phyloP scores from a whole-genome alignment of 2,329 filamentous ascomycete genomes.

The Trichoderma cornu-damae region DNA sequence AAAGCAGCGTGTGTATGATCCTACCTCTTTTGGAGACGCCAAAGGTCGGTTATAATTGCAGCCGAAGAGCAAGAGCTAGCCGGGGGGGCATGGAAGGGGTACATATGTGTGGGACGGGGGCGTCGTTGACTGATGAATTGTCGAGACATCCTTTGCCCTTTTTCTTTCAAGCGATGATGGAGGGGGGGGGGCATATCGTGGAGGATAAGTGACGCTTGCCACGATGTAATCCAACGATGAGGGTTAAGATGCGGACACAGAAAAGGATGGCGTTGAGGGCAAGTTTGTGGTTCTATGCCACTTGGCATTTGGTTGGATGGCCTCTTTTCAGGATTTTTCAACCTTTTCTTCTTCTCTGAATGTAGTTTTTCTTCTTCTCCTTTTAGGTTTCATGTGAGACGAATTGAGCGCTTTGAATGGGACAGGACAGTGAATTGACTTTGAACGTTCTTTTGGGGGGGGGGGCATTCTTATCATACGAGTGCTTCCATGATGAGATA shows the following conservation, averaged over 20 bases:
- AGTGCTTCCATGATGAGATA: not conserved
- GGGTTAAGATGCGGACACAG: not conserved
- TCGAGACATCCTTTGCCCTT: too few relatives aligned
- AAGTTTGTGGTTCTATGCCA: not conserved
- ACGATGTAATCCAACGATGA: not conserved
- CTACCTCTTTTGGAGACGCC: constrained; percentile 40
- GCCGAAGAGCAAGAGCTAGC: not conserved
- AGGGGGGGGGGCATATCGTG: not conserved
- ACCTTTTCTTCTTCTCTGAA: not conserved
- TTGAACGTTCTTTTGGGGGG: not conserved
- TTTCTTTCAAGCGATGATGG: not conserved
- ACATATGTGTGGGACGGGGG: too few relatives aligned
- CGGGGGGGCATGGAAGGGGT: not conserved
- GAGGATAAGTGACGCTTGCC: not conserved
- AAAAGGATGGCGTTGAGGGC: constrained; percentile 13
- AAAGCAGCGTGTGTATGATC: constrained; percentile 57
- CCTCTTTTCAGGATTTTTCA: not conserved
- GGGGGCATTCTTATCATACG: not conserved
- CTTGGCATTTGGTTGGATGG: not conserved
- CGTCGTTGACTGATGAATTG: not conserved
- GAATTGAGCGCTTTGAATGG: not conserved
- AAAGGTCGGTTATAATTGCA: constrained; percentile 30
- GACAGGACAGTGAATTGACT: too few relatives aligned
- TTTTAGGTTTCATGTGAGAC: not conserved
- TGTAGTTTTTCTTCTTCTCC: constrained; percentile 4